A percentile compares a stretch with the other conserved stretches of the same genome.
Evolutionary conservation across 1,139 yeast species (phyloP).

Genomic region (Debaryomyces robertsiae): DNA sequence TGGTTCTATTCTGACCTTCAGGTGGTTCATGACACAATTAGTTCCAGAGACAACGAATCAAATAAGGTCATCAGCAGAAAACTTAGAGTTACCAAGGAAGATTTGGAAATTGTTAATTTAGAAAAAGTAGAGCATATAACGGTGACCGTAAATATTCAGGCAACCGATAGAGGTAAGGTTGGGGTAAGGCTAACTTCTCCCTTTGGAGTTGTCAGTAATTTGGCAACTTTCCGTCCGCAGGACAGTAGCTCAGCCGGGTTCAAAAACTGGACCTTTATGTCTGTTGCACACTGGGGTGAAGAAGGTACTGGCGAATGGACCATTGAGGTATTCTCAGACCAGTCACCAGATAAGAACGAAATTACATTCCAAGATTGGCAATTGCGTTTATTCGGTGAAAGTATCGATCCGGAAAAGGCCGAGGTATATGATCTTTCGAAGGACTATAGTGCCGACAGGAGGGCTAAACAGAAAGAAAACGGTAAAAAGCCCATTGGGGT

Average conservation of each 20-base stretch:
- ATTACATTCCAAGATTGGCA: constrained; percentile 72
- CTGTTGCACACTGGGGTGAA: constrained; percentile 99
- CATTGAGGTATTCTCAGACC: constrained; percentile 52
- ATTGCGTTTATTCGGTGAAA: constrained; percentile 80
- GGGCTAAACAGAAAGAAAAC: constrained; percentile 25
- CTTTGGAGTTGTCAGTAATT: constrained; percentile 65
- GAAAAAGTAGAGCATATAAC: constrained; percentile 84
- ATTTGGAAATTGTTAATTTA: constrained; percentile 58
- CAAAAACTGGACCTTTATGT: constrained; percentile 86
- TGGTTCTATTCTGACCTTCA: constrained; percentile 63
- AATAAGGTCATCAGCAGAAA: constrained; percentile 38
- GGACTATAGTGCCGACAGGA: constrained; percentile 45
- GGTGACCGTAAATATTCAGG: constrained; percentile 69
- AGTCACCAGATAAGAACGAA: constrained; percentile 23
- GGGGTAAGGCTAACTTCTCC: constrained; percentile 74
- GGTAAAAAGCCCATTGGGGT: constrained; percentile 13
- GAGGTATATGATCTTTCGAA: constrained; percentile 42
- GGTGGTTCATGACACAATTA: constrained; percentile 31
- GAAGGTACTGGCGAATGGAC: constrained; percentile 81
- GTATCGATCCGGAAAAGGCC: constrained; percentile 63
- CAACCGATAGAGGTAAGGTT: constrained; percentile 70
- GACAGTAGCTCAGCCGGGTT: constrained; percentile 68
- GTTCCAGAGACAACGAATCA: constrained; percentile 23
- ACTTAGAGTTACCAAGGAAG: constrained; percentile 51
- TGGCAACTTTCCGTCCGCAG: constrained; percentile 68